Evolutionary conservation across 2,329 filamentous ascomycete species (phyloP).

Genomic region (Metarhizium anisopliae): DNA sequence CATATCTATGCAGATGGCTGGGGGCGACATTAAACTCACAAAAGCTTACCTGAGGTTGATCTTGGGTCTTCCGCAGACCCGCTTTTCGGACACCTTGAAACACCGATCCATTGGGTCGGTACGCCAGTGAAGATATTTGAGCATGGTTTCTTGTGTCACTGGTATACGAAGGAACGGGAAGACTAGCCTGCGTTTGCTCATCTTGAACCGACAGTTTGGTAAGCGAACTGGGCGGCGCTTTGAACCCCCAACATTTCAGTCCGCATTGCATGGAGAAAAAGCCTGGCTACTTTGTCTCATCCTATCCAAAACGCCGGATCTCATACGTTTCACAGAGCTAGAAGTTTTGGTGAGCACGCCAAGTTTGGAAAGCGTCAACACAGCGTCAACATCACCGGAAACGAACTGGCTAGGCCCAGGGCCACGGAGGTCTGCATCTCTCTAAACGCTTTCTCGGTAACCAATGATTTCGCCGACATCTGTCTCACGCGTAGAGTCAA

Average conservation of each 20-base stretch:
- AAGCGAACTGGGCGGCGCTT: neutral
- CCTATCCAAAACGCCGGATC: conserved; percentile 2
- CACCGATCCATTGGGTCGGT: conserved; percentile 5
- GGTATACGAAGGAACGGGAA: neutral
- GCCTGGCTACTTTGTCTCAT: conserved; percentile 4
- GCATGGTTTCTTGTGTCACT: conserved; percentile 3
- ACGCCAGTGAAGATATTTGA: conserved; percentile 1
- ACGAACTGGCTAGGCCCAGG: neutral
- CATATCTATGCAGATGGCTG: neutral
- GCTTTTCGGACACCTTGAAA: conserved; percentile 3
- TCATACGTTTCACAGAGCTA: neutral
- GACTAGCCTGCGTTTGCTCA: neutral
- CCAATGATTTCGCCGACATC: conserved; percentile 6
- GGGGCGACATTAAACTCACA: neutral
- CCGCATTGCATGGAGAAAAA: neutral
- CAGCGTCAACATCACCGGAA: neutral
- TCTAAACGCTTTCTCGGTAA: conserved; percentile 3
- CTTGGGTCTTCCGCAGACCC: neutral
- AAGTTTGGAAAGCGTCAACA: neutral
- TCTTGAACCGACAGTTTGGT: neutral
- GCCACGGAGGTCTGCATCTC: conserved; percentile 8
- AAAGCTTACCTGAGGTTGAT: neutral
- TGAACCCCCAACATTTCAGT: neutral
- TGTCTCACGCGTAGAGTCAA: conserved; percentile 3
- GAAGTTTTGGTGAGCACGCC: neutral